Conservation (phyloP, 495 filamentous ascomycete species). For the Penicillium chermesinum region DNA sequence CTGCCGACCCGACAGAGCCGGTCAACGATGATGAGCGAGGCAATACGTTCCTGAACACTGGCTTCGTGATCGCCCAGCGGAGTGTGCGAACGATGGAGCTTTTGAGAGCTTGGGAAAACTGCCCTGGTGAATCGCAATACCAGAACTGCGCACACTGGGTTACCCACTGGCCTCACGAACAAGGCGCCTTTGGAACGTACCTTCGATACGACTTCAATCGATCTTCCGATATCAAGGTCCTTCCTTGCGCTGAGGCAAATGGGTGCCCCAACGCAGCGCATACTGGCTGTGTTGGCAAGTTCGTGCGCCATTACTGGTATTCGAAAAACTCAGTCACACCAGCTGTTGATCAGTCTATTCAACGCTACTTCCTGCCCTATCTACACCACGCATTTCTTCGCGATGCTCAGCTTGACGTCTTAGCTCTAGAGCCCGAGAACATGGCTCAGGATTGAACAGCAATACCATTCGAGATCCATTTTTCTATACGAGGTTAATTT, state of each 20-base stretch:
- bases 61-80: constrained; percentile 36
- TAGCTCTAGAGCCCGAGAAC: background rate
- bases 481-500: background rate
- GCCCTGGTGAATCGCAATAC: constrained; percentile 25
- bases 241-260: constrained; percentile 37
- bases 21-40: constrained; percentile 27
- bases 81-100: constrained; percentile 31
- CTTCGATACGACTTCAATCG: constrained; percentile 30
- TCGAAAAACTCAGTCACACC: constrained; percentile 7
- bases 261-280: constrained; percentile 14
- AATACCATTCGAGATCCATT: background rate
- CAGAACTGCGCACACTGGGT: constrained; percentile 28
- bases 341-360: constrained; percentile 10
- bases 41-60: constrained; percentile 32
- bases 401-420: background rate
- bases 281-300: constrained; percentile 12
- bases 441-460: background rate
- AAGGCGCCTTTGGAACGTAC: constrained; percentile 34
- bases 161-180: constrained; percentile 33
- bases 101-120: constrained; percentile 33
- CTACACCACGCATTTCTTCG: constrained; percentile 14
- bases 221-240: constrained; percentile 29
- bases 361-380: constrained; percentile 9
- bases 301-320: constrained; percentile 19
- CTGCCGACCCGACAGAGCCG: constrained; percentile 31